These are phyloP conservation scores for Pleurotus platypus DNA, from an alignment of 768 basidiomycete genomes.

Conservation along the genomic window DNA sequence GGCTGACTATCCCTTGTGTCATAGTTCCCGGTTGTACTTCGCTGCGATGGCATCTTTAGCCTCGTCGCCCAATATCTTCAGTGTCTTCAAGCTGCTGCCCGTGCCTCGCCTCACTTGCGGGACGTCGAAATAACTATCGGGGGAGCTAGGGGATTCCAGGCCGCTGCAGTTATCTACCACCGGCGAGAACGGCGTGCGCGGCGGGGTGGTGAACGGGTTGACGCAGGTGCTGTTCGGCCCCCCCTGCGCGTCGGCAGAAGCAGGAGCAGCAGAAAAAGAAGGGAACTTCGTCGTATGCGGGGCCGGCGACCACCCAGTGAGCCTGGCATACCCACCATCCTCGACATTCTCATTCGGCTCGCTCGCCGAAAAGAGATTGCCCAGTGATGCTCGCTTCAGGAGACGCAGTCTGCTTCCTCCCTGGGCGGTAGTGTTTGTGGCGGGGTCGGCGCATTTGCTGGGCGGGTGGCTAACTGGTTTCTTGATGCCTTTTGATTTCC, in stretches of 20 bases:
- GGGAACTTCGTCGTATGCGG: background rate
- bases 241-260: background rate
- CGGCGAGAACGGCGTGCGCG: constrained; percentile 3
- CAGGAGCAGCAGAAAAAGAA: background rate
- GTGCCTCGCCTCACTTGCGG: background rate
- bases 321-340: background rate
- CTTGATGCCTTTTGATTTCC: constrained; percentile 3
- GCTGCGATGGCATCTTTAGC: constrained; percentile 1
- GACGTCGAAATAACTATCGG: background rate
- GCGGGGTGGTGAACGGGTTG: constrained; percentile 4
- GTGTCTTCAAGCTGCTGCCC: constrained; percentile 4
- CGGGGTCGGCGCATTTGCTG: background rate
- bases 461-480: background rate
- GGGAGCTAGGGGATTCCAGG: background rate
- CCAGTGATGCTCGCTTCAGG: background rate
- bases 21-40: background rate
- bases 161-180: background rate
- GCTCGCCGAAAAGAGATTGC: background rate
- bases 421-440: background rate
- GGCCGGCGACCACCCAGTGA: constrained; percentile 3
- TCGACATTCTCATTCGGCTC: background rate
- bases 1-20: background rate
- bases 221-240: too few relatives aligned
- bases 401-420: background rate
- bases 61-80: constrained; percentile 1